A percentile compares a stretch with the other conserved stretches of the same genome.
phyloP scores from a whole-genome alignment of 164 flowering plant genomes.

The Kingdonia uniflora region DNA sequence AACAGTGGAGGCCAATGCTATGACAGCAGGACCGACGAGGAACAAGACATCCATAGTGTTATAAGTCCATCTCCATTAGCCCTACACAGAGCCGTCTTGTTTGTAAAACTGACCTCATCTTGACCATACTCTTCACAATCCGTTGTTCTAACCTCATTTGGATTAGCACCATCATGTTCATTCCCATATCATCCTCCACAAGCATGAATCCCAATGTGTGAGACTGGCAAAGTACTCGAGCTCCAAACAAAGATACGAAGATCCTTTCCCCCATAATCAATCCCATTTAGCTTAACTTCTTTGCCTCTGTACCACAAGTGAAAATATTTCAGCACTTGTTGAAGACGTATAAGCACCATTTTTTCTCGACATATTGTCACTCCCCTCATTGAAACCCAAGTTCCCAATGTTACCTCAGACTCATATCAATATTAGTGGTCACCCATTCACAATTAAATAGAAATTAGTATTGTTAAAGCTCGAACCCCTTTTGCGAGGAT shows the following conservation, averaged over 20 bases:
- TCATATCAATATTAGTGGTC: slow-evolving; percentile 27
- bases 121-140: slow-evolving; percentile 55
- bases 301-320: slow-evolving; percentile 35
- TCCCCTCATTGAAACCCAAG: slow-evolving; percentile 46
- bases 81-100: slow-evolving; percentile 22
- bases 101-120: slow-evolving; percentile 74
- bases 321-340: slow-evolving; percentile 44
- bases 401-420: slow-evolving; percentile 53
- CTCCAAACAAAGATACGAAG: slow-evolving; percentile 99
- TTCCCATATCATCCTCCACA: slow-evolving; percentile 41
- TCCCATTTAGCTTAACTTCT: slow-evolving; percentile 30
- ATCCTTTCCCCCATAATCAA: slow-evolving; percentile 54
- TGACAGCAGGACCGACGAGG: slow-evolving; percentile 80
- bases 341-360: slow-evolving; percentile 47
- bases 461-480: slow-evolving; percentile 79
- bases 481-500: slow-evolving; percentile 70
- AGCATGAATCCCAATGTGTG: slow-evolving; percentile 67
- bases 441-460: slow-evolving; percentile 58
- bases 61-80: too few species aligned
- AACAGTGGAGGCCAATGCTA: slow-evolving; percentile 83
- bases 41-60: slow-evolving; percentile 72
- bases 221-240: slow-evolving; percentile 84
- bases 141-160: slow-evolving; percentile 25
- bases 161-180: slow-evolving; percentile 25
- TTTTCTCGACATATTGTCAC: slow-evolving; percentile 14